Percentiles rank a stretch among this genome's conserved stretches.
Evolutionary conservation across 176 grass and related monocot genomes (phyloP).

Genomic region (Avena insularis): DNA sequence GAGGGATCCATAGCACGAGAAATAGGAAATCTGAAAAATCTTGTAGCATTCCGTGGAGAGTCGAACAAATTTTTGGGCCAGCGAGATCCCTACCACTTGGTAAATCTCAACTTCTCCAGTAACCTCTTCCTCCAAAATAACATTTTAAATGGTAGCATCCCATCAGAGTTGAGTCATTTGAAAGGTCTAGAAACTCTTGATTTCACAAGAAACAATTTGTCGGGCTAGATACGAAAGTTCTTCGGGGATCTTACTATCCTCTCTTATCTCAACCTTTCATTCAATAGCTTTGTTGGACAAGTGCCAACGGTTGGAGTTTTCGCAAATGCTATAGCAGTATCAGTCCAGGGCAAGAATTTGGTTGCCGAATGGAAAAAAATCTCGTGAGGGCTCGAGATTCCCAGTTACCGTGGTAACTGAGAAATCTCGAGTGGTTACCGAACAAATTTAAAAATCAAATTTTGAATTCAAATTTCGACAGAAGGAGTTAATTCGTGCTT

Average conservation of each 20-base stretch:
- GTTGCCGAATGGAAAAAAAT: too few relatives aligned
- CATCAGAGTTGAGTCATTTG: background rate
- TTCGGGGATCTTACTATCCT: background rate
- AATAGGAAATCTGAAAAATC: slow-evolving; percentile 6
- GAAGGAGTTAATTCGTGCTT: too few relatives aligned
- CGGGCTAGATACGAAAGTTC: background rate
- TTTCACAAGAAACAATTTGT: background rate
- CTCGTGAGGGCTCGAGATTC: too few relatives aligned
- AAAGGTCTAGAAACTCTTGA: slow-evolving; percentile 17
- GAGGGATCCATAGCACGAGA: background rate
- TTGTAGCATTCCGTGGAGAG: background rate
- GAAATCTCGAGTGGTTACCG: too few relatives aligned
- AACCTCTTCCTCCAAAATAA: background rate
- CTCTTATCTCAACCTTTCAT: slow-evolving; percentile 16
- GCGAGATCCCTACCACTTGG: background rate
- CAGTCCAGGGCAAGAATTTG: background rate
- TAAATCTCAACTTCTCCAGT: background rate
- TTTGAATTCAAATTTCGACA: too few relatives aligned
- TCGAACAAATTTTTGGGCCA: slow-evolving; percentile 3
- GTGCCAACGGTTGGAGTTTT: background rate
- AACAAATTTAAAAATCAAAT: too few relatives aligned
- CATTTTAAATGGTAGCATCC: background rate
- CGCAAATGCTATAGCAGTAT: background rate
- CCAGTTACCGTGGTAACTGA: too few relatives aligned
- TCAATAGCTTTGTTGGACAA: background rate